A percentile compares a stretch with the other conserved stretches of the same genome.
phyloP scores from a whole-genome alignment of 2,329 filamentous ascomycete genomes.

The Aspergillus transmontanensis region DNA sequence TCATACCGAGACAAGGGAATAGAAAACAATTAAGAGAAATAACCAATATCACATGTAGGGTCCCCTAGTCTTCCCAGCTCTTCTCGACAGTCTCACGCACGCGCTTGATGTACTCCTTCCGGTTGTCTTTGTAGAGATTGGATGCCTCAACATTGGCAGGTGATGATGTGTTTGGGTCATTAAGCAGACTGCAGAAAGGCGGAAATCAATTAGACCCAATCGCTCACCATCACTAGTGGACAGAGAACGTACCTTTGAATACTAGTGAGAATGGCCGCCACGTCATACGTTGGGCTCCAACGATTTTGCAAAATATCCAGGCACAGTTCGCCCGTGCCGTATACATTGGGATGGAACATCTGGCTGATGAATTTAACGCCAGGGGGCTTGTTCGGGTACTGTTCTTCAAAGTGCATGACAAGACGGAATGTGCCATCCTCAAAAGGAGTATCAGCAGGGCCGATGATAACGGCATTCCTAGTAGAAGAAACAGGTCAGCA shows the following conservation, averaged over 20 bases:
- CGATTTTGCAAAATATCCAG: slow-evolving; percentile 96
- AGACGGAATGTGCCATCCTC: slow-evolving; percentile 97
- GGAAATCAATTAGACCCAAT: background rate
- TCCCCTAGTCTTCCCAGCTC: slow-evolving; percentile 86
- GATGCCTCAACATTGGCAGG: slow-evolving; percentile 97
- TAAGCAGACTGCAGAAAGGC: slow-evolving; percentile 69
- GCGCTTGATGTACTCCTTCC: slow-evolving; percentile 92
- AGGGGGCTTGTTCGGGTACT: slow-evolving; percentile 97
- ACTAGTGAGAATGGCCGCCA: slow-evolving; percentile 93
- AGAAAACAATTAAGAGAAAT: background rate
- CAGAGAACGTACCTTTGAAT: slow-evolving; percentile 78
- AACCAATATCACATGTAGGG: background rate
- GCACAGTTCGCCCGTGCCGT: slow-evolving; percentile 93
- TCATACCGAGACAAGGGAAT: slow-evolving; percentile 3
- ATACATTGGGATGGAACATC: slow-evolving; percentile 99
- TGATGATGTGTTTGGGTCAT: slow-evolving; percentile 97
- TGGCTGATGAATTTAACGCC: slow-evolving; percentile 98
- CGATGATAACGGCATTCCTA: slow-evolving; percentile 98
- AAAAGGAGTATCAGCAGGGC: slow-evolving; percentile 93
- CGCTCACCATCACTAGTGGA: slow-evolving; percentile 4
- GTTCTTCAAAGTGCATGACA: slow-evolving; percentile 98
- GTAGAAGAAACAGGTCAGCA: slow-evolving; percentile 5
- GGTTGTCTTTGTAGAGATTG: slow-evolving; percentile 97
- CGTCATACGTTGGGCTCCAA: slow-evolving; percentile 98
- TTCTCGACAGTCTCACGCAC: slow-evolving; percentile 98